Evolutionary conservation across 139 green algal genomes (phyloP).

Genomic region (Closterium sp.): DNA sequence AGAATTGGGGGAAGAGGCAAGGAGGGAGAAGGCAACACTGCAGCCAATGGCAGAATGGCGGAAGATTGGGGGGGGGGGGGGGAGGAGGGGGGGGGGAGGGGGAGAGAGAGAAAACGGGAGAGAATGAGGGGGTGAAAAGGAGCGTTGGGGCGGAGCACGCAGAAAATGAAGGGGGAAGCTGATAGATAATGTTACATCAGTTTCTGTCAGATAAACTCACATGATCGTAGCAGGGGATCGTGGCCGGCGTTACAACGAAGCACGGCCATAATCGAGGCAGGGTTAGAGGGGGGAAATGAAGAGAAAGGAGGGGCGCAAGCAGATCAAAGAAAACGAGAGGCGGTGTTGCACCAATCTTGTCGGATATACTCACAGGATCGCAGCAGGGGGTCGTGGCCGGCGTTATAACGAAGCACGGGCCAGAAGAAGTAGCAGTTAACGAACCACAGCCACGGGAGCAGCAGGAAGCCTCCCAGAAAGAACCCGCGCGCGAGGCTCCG

Average conservation of each 20-base stretch:
- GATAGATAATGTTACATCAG: no score
- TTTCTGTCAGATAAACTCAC: background rate
- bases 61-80: no score
- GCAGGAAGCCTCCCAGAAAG: conserved; percentile 34
- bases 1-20: background rate
- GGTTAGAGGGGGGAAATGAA: no score
- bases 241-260: conserved; percentile 14
- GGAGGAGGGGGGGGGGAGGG: no score
- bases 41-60: background rate
- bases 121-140: background rate
- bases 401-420: conserved; percentile 29
- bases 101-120: background rate
- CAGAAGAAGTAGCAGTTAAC: conserved; percentile 42
- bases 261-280: conserved; percentile 10
- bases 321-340: no score
- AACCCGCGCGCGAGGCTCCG: conserved; percentile 36
- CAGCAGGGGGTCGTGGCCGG: background rate
- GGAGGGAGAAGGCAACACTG: background rate
- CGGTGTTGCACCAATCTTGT: background rate
- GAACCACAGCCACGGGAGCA: conserved; percentile 27
- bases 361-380: background rate
- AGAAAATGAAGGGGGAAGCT: no score
- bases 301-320: no score
- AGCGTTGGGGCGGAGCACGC: background rate
- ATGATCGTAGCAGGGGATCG: background rate